phyloP scores from a whole-genome alignment of 192 early-diverging fungal genomes.

The Coemansia guatemalensis region DNA sequence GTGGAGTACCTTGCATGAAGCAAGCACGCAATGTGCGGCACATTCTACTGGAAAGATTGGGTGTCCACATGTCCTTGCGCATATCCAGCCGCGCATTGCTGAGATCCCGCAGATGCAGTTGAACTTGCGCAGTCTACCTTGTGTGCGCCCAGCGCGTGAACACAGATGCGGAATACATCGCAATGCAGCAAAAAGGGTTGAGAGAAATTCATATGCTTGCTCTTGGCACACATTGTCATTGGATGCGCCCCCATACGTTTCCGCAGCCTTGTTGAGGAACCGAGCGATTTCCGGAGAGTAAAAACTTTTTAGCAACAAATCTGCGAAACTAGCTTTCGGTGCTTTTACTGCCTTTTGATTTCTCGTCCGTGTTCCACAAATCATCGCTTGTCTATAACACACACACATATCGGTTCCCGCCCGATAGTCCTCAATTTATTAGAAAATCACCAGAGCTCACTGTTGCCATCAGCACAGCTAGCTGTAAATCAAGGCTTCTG shows the following conservation, averaged over 20 bases:
- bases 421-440: neutral
- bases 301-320: neutral
- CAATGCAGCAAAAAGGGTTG: neutral
- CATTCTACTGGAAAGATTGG: neutral
- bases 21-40: neutral
- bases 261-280: neutral
- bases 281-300: neutral
- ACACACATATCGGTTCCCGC: neutral
- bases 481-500: neutral
- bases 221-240: neutral
- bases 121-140: neutral
- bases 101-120: neutral
- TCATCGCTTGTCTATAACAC: neutral
- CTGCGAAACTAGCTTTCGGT: constrained; percentile 2
- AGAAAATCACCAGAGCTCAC: neutral
- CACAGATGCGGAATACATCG: neutral
- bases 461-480: neutral
- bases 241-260: neutral
- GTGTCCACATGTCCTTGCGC: neutral
- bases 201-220: neutral
- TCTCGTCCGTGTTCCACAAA: neutral
- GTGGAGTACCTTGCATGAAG: neutral
- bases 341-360: constrained; percentile 4
- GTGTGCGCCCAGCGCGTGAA: neutral
- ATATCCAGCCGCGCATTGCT: neutral